Evolutionary conservation across 345 rosid genomes (phyloP).

Genomic region (Passiflora organensis): DNA sequence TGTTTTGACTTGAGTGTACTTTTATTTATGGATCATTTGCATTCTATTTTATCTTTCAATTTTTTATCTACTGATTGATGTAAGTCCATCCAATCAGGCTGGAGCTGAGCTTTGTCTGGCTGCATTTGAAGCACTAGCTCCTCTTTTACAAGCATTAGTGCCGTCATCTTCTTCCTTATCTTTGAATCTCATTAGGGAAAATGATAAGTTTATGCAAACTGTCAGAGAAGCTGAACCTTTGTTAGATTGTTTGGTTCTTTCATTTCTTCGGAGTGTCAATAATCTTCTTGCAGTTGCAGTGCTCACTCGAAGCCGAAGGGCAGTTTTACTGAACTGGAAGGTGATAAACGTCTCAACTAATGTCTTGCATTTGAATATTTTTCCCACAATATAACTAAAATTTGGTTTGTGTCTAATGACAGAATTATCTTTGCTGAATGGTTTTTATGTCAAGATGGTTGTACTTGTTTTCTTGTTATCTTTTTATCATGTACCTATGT

Average conservation of each 20-base stretch:
- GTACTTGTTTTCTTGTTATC: neutral
- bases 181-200: conserved; percentile 42
- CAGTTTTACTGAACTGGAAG: conserved; percentile 83
- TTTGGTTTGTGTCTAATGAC: neutral
- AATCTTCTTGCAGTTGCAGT: conserved; percentile 61
- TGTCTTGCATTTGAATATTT: neutral
- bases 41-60: neutral
- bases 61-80: conserved; percentile 14
- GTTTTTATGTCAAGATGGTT: neutral
- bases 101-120: conserved; percentile 74
- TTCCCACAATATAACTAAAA: too few relatives aligned
- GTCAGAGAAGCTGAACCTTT: conserved; percentile 40
- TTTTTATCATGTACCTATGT: neutral
- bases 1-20: conserved; percentile 10
- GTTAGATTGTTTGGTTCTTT: conserved; percentile 55
- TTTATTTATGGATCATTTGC: conserved; percentile 11
- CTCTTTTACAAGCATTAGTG: conserved; percentile 47
- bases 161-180: conserved; percentile 44
- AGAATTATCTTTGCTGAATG: neutral
- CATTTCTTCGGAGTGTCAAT: conserved; percentile 70
- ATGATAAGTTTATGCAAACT: conserved; percentile 25
- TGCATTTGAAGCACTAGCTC: conserved; percentile 69
- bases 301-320: conserved; percentile 66
- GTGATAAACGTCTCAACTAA: conserved; percentile 30
- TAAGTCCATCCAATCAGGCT: conserved; percentile 37